Conservation (phyloP, 2,329 filamentous ascomycete species). For the Blumeria graminis region DNA sequence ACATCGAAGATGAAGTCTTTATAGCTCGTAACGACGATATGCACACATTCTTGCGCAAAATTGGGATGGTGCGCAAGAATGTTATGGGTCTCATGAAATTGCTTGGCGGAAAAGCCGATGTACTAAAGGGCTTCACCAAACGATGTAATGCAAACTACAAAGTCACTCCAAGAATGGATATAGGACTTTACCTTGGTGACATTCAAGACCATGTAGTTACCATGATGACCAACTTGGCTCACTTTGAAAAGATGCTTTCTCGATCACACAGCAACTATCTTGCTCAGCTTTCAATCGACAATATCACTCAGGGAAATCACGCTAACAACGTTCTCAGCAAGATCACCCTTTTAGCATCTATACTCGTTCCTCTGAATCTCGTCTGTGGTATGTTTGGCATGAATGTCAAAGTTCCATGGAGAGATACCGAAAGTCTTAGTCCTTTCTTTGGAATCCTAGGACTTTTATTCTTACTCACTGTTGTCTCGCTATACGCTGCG, state of each 20-base stretch:
- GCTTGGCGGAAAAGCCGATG: slow-evolving; percentile 90
- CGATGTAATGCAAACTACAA: slow-evolving; percentile 96
- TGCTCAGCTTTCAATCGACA: slow-evolving; percentile 80
- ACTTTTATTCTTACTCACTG: slow-evolving; percentile 27
- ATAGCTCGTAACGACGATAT: slow-evolving; percentile 79
- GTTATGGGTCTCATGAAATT: slow-evolving; percentile 85
- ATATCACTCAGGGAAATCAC: slow-evolving; percentile 64
- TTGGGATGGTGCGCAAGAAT: slow-evolving; percentile 79
- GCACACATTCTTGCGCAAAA: slow-evolving; percentile 61
- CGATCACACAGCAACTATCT: slow-evolving; percentile 90
- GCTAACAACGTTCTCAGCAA: slow-evolving; percentile 83
- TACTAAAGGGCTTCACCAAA: slow-evolving; percentile 92
- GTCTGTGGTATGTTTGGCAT: slow-evolving; percentile 50
- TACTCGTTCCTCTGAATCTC: slow-evolving; percentile 66
- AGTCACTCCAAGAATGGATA: slow-evolving; percentile 85
- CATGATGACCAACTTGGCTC: slow-evolving; percentile 88
- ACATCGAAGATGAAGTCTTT: slow-evolving; percentile 89
- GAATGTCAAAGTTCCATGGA: slow-evolving; percentile 57
- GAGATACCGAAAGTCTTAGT: slow-evolving; percentile 18
- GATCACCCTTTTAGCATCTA: slow-evolving; percentile 80
- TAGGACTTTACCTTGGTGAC: slow-evolving; percentile 86
- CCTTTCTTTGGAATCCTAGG: slow-evolving; percentile 39
- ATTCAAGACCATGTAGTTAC: slow-evolving; percentile 98
- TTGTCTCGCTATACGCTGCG: slow-evolving; percentile 10
- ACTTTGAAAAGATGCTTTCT: slow-evolving; percentile 94